Percentiles rank a stretch among this genome's conserved stretches.
Conservation (phyloP, 2,329 filamentous ascomycete genomes). For the Dothideomycetes sp. region DNA sequence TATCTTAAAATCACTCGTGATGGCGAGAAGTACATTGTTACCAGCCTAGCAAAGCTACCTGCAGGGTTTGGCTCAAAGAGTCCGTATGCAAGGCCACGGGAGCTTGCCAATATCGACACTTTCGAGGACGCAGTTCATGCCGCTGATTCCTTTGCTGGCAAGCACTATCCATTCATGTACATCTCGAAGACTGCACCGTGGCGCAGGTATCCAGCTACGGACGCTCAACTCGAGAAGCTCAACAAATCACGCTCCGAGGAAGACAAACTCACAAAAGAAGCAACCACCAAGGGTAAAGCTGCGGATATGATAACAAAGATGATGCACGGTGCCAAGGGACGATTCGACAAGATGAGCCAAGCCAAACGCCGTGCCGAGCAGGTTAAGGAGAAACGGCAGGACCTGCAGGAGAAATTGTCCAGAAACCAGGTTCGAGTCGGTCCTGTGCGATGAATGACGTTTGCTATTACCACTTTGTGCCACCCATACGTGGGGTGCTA, state of each 20-base stretch:
- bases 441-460: slow-evolving; percentile 25
- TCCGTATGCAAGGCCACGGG: slow-evolving; percentile 60
- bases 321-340: slow-evolving; percentile 66
- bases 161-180: slow-evolving; percentile 41
- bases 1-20: slow-evolving; percentile 46
- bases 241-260: slow-evolving; percentile 53
- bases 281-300: slow-evolving; percentile 70
- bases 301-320: slow-evolving; percentile 88
- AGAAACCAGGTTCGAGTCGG: slow-evolving; percentile 41
- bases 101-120: slow-evolving; percentile 55
- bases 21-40: slow-evolving; percentile 27
- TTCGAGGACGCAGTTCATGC: slow-evolving; percentile 72
- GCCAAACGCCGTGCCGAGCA: slow-evolving; percentile 12
- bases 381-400: slow-evolving; percentile 32
- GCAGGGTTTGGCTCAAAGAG: slow-evolving; percentile 27
- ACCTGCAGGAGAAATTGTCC: slow-evolving; percentile 29
- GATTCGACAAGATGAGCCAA: slow-evolving; percentile 37
- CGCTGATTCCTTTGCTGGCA: slow-evolving; percentile 55
- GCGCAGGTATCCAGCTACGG: slow-evolving; percentile 56
- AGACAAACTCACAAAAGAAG: slow-evolving; percentile 44
- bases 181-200: slow-evolving; percentile 60
- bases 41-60: slow-evolving; percentile 34
- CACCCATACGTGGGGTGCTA: too few species aligned
- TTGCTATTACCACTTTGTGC: not conserved
- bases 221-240: slow-evolving; percentile 56